Evolutionary conservation across 2,329 filamentous ascomycete species (phyloP).

Genomic region (Corynespora cassiicola): DNA sequence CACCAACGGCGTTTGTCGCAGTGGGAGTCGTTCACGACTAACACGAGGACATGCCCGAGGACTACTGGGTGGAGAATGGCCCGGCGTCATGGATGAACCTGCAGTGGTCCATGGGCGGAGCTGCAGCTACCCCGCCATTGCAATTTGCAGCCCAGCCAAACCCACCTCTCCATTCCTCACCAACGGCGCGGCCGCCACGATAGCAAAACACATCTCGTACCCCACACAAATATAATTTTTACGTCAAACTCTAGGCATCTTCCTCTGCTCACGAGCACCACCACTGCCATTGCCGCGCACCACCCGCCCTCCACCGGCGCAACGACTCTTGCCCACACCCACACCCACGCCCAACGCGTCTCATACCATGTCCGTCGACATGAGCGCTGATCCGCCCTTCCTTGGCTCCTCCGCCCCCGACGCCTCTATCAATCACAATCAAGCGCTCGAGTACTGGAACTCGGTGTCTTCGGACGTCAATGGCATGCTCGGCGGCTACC

Average conservation of each 20-base stretch:
- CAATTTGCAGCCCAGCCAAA: neutral
- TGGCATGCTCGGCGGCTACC: conserved; percentile 82
- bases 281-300: neutral
- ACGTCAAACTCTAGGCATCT: too few species aligned
- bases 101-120: too few species aligned
- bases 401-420: conserved; percentile 37
- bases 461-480: conserved; percentile 61
- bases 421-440: conserved; percentile 52
- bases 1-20: too few species aligned
- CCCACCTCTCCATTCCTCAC: neutral
- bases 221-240: too few species aligned
- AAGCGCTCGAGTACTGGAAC: conserved; percentile 60
- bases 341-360: conserved; percentile 3
- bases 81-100: too few species aligned
- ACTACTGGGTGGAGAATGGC: too few species aligned
- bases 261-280: too few species aligned
- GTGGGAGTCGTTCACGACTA: too few species aligned
- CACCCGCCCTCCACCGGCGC: conserved; percentile 2
- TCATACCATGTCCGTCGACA: too few species aligned
- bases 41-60: too few species aligned
- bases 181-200: too few species aligned
- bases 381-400: conserved; percentile 31
- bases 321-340: neutral
- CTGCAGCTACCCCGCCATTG: conserved; percentile 11
- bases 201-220: too few species aligned